A percentile compares a stretch with the other conserved stretches of the same genome.
Conservation (phyloP, 2,329 filamentous ascomycete genomes). For the Colletotrichum coccodes region DNA sequence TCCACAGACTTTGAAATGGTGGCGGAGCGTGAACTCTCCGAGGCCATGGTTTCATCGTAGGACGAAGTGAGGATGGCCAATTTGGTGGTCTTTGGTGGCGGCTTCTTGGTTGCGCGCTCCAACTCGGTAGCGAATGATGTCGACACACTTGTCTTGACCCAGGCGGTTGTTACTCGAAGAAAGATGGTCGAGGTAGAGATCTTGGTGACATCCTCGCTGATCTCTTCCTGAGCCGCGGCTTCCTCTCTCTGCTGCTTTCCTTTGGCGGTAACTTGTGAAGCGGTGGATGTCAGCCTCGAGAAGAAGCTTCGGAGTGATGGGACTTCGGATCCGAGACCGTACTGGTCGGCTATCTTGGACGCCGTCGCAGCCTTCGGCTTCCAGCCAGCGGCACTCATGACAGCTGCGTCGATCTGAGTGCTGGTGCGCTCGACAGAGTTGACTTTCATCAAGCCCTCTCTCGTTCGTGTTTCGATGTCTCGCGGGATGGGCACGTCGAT, state of each 20-base stretch:
- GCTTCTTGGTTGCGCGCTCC: slow-evolving; percentile 96
- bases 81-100: slow-evolving; percentile 87
- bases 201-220: slow-evolving; percentile 77
- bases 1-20: slow-evolving; percentile 71
- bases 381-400: slow-evolving; percentile 90
- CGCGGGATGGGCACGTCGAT: slow-evolving; percentile 77
- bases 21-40: slow-evolving; percentile 63
- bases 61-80: slow-evolving; percentile 92
- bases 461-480: slow-evolving; percentile 84
- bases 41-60: slow-evolving; percentile 81
- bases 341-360: slow-evolving; percentile 58
- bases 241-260: slow-evolving; percentile 72
- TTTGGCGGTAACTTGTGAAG: slow-evolving; percentile 60
- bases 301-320: slow-evolving; percentile 84
- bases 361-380: slow-evolving; percentile 65
- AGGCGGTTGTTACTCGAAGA: slow-evolving; percentile 86
- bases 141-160: slow-evolving; percentile 80
- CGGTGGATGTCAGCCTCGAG: slow-evolving; percentile 73
- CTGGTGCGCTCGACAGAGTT: slow-evolving; percentile 83
- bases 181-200: slow-evolving; percentile 84
- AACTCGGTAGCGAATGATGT: slow-evolving; percentile 83
- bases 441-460: slow-evolving; percentile 90
- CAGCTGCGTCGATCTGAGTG: slow-evolving; percentile 90
- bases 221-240: slow-evolving; percentile 67
- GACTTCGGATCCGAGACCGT: slow-evolving; percentile 60